phyloP scores from a whole-genome alignment of 1,284 basidiomycete species.

The Puccinia sorghi region DNA sequence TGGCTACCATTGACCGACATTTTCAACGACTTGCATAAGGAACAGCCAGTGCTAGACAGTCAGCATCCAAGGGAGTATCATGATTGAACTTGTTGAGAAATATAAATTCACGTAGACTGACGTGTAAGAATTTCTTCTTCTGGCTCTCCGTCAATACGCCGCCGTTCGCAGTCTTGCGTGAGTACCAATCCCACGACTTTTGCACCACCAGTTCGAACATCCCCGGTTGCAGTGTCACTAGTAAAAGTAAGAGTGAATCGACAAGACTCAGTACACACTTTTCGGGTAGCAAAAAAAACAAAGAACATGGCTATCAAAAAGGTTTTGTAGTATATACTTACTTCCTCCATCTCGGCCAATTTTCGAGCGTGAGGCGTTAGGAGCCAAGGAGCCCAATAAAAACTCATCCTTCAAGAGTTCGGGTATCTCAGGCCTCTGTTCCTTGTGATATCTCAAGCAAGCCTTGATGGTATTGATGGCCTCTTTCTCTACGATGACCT shows the following conservation, averaged over 20 bases:
- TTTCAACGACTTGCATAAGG: conserved; percentile 1
- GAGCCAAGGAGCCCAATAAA: conserved; percentile 52
- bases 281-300: background rate
- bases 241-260: too few species aligned
- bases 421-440: conserved; percentile 78
- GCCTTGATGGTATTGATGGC: conserved; percentile 73
- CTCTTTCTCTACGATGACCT: conserved; percentile 67
- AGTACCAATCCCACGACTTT: conserved; percentile 43
- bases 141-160: conserved; percentile 19
- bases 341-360: background rate
- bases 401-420: conserved; percentile 62
- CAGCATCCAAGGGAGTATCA: background rate
- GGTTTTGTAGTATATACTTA: too few species aligned
- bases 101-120: conserved; percentile 2
- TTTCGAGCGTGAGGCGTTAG: background rate
- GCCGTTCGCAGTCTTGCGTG: conserved; percentile 18
- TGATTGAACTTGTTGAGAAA: background rate
- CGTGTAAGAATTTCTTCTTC: conserved; percentile 34
- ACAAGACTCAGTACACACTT: background rate
- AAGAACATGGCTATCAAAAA: background rate
- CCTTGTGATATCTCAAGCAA: conserved; percentile 72
- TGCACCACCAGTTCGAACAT: conserved; percentile 30
- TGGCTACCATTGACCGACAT: conserved; percentile 19
- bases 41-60: background rate
- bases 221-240: conserved; percentile 24